These are phyloP conservation scores for Leccinum imitatum DNA, from an alignment of 768 basidiomycete species.

Conservation along the genomic window DNA sequence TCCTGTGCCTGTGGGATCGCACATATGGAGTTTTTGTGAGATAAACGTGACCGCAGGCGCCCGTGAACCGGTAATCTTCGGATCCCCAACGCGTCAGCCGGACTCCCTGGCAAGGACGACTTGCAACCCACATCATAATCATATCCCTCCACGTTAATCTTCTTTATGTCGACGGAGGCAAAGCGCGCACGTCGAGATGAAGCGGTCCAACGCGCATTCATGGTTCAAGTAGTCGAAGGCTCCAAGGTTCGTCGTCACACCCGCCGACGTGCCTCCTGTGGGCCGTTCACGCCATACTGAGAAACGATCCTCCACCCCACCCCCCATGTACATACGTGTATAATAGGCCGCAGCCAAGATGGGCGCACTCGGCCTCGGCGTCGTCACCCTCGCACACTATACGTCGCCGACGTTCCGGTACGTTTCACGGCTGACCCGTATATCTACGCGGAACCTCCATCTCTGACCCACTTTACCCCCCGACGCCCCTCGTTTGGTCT, in stretches of 20 bases:
- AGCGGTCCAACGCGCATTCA: constrained; percentile 58
- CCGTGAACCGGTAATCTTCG: constrained; percentile 2
- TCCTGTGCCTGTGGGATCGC: neutral
- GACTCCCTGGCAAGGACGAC: neutral
- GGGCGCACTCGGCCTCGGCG: constrained; percentile 56
- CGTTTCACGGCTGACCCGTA: constrained; percentile 12
- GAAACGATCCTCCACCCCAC: neutral
- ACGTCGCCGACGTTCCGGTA: constrained; percentile 75
- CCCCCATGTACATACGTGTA: too few species aligned
- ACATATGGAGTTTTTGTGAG: neutral
- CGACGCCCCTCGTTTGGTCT: neutral
- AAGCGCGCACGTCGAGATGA: constrained; percentile 45
- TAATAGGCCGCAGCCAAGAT: constrained; percentile 53
- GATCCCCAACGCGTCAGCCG: neutral
- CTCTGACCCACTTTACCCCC: constrained; percentile 1
- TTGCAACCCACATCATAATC: neutral
- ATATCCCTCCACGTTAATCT: neutral
- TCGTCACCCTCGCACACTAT: constrained; percentile 62
- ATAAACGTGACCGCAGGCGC: neutral
- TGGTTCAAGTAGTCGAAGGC: constrained; percentile 58
- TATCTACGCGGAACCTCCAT: neutral
- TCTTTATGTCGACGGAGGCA: constrained; percentile 25
- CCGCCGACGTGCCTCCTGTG: neutral
- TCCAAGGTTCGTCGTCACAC: constrained; percentile 46
- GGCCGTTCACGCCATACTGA: neutral